Percentiles rank a stretch among this genome's conserved stretches.
phyloP scores from a whole-genome alignment of 441 rosid genomes.

The Syzygium malaccense region DNA sequence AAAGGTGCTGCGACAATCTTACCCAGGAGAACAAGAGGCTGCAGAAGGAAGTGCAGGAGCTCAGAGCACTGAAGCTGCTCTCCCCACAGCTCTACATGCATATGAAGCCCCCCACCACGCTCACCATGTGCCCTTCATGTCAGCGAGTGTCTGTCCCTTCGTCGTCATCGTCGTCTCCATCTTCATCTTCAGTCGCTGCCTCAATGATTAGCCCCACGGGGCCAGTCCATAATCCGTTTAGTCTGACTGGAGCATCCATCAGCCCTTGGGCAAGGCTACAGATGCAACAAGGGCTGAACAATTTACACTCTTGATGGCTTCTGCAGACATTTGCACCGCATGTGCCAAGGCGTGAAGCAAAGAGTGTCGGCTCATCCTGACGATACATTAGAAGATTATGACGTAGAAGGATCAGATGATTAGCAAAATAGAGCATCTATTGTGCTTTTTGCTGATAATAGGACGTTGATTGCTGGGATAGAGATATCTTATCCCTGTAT shows the following conservation, averaged over 20 bases:
- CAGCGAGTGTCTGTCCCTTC: constrained; percentile 14
- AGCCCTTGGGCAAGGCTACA: neutral
- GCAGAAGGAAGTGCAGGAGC: constrained; percentile 27
- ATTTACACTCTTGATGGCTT: neutral
- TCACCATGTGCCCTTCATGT: constrained; percentile 38
- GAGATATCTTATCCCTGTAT: neutral
- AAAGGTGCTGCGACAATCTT: constrained; percentile 25
- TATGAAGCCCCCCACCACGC: constrained; percentile 27
- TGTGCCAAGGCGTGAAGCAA: neutral
- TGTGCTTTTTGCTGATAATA: neutral
- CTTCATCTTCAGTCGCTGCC: neutral
- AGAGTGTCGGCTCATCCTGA: neutral
- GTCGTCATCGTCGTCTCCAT: neutral
- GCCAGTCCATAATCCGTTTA: neutral
- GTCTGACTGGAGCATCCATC: neutral
- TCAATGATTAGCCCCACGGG: neutral
- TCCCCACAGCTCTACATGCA: constrained; percentile 24
- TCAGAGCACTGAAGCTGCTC: constrained; percentile 20
- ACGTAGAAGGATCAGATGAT: neutral
- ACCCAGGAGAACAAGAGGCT: constrained; percentile 23
- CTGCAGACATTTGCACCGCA: neutral
- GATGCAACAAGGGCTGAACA: neutral
- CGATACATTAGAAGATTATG: neutral
- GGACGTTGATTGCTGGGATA: neutral
- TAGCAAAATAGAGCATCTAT: neutral